Evolutionary conservation across 2,329 filamentous ascomycete species (phyloP), one percentile per base, ranked within the genome.

Genomic region (Penicillium sp.): DNA sequence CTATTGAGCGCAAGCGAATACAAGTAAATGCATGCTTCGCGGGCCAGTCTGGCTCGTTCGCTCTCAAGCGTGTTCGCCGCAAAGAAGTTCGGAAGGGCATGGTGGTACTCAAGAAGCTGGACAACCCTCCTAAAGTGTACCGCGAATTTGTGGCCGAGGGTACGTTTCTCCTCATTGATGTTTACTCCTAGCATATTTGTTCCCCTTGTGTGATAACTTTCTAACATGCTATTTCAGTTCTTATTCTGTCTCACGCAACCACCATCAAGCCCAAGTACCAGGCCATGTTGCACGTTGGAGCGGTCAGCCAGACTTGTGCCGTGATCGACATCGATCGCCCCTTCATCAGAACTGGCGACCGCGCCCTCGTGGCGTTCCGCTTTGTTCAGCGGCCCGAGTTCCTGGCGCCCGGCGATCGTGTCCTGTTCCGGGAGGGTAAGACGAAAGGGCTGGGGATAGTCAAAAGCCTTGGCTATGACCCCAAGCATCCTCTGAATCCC

Each of bases 271-370:
- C 88, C 0, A 94, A 92, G 70, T 99, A 99, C 67, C 95, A 99
- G 79, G 95, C 95, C 0, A 99, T 98, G 93, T 84, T 99, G 22
- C 95, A 99, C 69, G 93, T 99, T 4, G 95, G 95, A 0, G 91
- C 95, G 0, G 90, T 99, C 45, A 92, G 90, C 42, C 95, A 99
- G 78, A 99, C 95, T 0, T 99, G 95, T 72, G 88, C 92, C 11
- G 97, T 99, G 72, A 96, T 99, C 70, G 95, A 97, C 71, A 95
- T 99, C 66, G 95, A 99, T 73, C 88, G 94, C n/a, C 90, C 90
- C 28, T 95, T 93, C 70, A 97, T 99, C 65, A 87, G 95, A 7
- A 97, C 94, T 0, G 95, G 95, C 10, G 95, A 98, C 74, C 84
- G 94, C n/a, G 95, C 95, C 2, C 88, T 88, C 0, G 95, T 99